Base-by-base conservation (phyloP, 352 stramenopile species). In the Thalassiosira mediterranea region DNA sequence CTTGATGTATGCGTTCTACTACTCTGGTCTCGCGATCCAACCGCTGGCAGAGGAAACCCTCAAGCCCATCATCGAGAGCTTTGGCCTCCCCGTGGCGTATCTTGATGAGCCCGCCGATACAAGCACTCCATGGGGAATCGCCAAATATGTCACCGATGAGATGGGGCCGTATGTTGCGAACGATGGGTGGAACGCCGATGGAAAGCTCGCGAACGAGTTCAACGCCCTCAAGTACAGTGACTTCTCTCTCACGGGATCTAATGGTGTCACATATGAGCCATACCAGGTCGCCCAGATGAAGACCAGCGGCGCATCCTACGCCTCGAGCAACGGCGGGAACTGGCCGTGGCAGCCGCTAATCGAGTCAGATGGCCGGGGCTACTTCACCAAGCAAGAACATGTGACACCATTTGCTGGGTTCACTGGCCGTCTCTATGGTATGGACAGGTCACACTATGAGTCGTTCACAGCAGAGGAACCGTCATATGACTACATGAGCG, bases 161-260 rank as follows among this genome's bases (percentile, higher is more conserved):
- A 37, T 58, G 49, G 49, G 10, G 4, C 26, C 23, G 1, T 40
- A 23, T 57, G 49, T 37, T 1, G 23, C 23, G 11, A 26, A 31
- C 40, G 49, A 58, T 37, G 49, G 49, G 4, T 58, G 49, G 49
- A 58, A 58, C 40, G 4, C 49, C 17, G 21, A 58, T 58, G 49
- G 49, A 31, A 37, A 37, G 40, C 23, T 58, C 13, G 49, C 49
- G 11, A 58, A 58, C 23, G 49, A 58, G 23, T 58, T 37, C 23
- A 58, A 58, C 21, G 11, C 21, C 5, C 49, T 58, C 10, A 11
- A 21, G 4, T 54, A 31, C 37, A 66, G 13, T 42, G 37, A 68
- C 31, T 68, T 57, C 19, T 15, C 8, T 15, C 26, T 25, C 2
- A 11, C 38, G 1, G 38, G 25, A 28, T 37, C 21, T 37, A 66